Evolutionary conservation across 306 rosid genomes (phyloP).

Genomic region (Fagus sylvatica): DNA sequence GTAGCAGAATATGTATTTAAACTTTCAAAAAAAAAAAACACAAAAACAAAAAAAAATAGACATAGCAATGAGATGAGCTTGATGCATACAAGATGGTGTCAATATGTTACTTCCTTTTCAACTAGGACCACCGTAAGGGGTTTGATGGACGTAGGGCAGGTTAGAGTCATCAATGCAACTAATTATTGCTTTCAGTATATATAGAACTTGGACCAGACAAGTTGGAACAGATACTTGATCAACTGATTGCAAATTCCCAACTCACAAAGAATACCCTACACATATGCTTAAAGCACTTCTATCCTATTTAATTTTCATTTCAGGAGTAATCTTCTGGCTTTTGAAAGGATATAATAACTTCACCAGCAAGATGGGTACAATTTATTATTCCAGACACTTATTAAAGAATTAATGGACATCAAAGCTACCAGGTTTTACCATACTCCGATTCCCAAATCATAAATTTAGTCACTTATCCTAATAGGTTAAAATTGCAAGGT

Average conservation of each 20-base stretch:
- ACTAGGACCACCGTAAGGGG: background rate
- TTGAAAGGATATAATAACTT: background rate
- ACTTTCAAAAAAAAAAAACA: slow-evolving; percentile 7
- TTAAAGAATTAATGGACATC: background rate
- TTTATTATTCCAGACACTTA: too few relatives aligned
- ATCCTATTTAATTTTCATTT: background rate
- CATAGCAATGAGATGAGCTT: background rate
- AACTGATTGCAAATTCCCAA: background rate
- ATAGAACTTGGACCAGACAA: background rate
- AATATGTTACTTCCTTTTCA: slow-evolving; percentile 3
- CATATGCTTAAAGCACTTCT: background rate
- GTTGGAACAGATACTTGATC: too few relatives aligned
- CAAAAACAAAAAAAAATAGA: background rate
- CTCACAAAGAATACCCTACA: background rate
- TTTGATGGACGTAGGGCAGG: background rate
- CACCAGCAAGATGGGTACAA: background rate
- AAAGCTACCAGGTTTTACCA: background rate
- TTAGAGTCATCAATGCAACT: background rate
- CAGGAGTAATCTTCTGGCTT: background rate
- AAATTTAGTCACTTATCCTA: background rate
- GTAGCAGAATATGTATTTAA: background rate
- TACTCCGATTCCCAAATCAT: background rate
- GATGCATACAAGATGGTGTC: background rate
- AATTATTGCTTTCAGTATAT: background rate
- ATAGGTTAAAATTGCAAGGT: background rate